These are phyloP conservation scores for Blastomyces emzantsi DNA, from an alignment of 2,329 filamentous ascomycete species.

Conservation along the genomic window DNA sequence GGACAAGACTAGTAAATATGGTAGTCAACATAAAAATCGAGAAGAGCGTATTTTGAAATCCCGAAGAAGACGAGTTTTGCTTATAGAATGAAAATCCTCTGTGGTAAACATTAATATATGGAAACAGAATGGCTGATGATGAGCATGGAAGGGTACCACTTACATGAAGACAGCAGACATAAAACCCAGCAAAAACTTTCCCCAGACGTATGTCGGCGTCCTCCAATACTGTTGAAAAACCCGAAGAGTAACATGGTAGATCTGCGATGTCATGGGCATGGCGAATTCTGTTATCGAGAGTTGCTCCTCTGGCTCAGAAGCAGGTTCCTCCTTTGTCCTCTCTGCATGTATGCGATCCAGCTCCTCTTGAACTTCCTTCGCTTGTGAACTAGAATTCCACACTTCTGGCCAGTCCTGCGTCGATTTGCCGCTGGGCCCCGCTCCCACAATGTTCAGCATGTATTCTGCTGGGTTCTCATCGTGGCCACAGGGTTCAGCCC, in stretches of 20 bases:
- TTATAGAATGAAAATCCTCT: slow-evolving; percentile 75
- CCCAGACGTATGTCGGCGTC: slow-evolving; percentile 74
- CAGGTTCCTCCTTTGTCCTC: slow-evolving; percentile 31
- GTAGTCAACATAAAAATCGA: slow-evolving; percentile 67
- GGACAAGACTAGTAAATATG: slow-evolving; percentile 47
- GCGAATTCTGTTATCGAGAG: slow-evolving; percentile 61
- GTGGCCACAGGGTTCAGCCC: slow-evolving; percentile 48
- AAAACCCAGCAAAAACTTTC: slow-evolving; percentile 61
- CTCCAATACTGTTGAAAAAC: slow-evolving; percentile 89
- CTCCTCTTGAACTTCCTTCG: slow-evolving; percentile 46
- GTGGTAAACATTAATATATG: slow-evolving; percentile 49
- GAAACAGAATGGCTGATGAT: slow-evolving; percentile 29
- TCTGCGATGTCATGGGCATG: slow-evolving; percentile 57
- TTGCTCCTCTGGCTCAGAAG: slow-evolving; percentile 23
- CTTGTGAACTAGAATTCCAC: slow-evolving; percentile 53
- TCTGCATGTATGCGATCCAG: slow-evolving; percentile 48
- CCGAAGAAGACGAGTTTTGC: slow-evolving; percentile 62
- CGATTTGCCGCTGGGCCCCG: slow-evolving; percentile 58
- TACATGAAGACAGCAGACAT: slow-evolving; percentile 57
- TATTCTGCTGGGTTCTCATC: slow-evolving; percentile 65
- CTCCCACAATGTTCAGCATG: slow-evolving; percentile 51
- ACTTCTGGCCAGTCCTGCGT: slow-evolving; percentile 53
- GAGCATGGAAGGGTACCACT: slow-evolving; percentile 5
- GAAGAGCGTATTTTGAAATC: slow-evolving; percentile 80
- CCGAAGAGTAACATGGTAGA: slow-evolving; percentile 57